phyloP scores from a whole-genome alignment of 169 alveolate genomes.

The Plasmodium knowlesi region DNA sequence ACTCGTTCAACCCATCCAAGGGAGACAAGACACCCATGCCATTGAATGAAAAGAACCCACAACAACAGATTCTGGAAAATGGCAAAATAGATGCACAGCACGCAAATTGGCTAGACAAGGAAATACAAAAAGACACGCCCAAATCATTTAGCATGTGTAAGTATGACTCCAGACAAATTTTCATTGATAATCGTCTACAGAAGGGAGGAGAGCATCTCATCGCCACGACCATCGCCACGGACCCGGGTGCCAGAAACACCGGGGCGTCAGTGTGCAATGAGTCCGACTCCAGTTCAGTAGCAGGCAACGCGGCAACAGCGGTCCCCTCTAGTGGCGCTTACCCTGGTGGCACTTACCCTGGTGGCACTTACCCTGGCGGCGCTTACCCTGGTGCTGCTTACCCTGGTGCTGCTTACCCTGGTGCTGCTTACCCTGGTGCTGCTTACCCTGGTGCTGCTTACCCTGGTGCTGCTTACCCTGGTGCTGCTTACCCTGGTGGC shows the following conservation, averaged over 20 bases:
- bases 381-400: neutral
- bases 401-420: neutral
- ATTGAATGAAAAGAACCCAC: neutral
- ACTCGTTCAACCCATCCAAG: slow-evolving; percentile 7
- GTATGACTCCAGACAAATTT: slow-evolving; percentile 36
- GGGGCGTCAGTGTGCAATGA: neutral
- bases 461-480: neutral
- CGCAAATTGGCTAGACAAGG: neutral
- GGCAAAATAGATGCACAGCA: neutral
- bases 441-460: too few relatives aligned
- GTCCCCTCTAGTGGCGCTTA: neutral
- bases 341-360: neutral
- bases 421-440: neutral
- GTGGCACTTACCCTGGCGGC: neutral
- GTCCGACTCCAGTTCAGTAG: neutral
- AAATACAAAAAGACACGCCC: slow-evolving; percentile 59
- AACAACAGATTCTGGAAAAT: neutral
- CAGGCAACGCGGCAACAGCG: neutral
- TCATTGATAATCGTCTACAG: slow-evolving; percentile 10
- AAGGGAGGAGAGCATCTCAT: neutral
- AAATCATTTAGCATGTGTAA: slow-evolving; percentile 36
- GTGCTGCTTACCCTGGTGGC: neutral
- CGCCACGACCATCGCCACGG: neutral
- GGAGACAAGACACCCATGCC: neutral
- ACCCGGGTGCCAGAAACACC: neutral